Conservation (phyloP, 2,329 filamentous ascomycete species). For the Drechslerella coelobrocha region DNA sequence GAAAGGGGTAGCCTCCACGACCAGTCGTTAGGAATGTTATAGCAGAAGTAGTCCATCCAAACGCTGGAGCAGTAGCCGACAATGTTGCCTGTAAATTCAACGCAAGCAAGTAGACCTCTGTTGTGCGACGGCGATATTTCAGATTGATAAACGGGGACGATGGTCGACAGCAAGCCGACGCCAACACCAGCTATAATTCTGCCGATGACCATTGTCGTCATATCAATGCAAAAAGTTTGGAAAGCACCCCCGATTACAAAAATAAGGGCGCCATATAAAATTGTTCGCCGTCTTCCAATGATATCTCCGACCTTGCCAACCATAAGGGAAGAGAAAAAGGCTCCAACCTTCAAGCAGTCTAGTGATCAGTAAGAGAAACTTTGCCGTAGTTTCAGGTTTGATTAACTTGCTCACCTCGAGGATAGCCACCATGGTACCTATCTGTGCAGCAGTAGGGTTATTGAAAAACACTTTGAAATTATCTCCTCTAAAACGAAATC, state of each 20-base stretch:
- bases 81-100: conserved; percentile 97
- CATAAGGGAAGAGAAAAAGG: conserved; percentile 83
- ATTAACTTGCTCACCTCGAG: conserved; percentile 60
- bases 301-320: conserved; percentile 91
- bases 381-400: background rate
- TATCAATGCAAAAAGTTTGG: conserved; percentile 79
- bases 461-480: conserved; percentile 93
- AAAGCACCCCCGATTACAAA: conserved; percentile 84
- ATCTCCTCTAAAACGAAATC: conserved; percentile 67
- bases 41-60: conserved; percentile 98
- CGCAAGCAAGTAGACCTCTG: conserved; percentile 91
- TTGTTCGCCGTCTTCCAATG: conserved; percentile 85
- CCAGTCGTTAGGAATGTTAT: conserved; percentile 80
- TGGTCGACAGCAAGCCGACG: conserved; percentile 86
- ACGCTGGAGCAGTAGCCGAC: conserved; percentile 94
- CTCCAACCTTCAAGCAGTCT: conserved; percentile 66
- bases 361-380: background rate
- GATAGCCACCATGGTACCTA: conserved; percentile 98
- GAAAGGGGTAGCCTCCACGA: conserved; percentile 89
- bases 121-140: conserved; percentile 97
- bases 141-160: conserved; percentile 91
- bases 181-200: conserved; percentile 84
- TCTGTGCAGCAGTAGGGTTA: conserved; percentile 81
- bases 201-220: conserved; percentile 86
- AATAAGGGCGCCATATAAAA: conserved; percentile 89